These are phyloP conservation scores for Ceriops decandra DNA, from an alignment of 345 rosid species.

Conservation along the genomic window DNA sequence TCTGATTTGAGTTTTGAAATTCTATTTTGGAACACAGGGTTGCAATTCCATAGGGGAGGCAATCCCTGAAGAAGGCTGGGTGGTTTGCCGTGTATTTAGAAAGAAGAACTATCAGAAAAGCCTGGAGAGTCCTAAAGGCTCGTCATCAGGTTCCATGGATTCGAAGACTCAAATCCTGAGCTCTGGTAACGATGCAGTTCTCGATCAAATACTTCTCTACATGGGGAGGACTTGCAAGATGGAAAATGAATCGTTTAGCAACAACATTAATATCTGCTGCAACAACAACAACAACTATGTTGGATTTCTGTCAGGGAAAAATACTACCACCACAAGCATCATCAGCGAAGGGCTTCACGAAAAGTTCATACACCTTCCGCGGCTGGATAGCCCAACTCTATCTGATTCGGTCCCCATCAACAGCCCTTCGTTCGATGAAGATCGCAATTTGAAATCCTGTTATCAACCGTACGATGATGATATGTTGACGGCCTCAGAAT, in stretches of 20 bases:
- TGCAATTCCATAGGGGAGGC: constrained; percentile 46
- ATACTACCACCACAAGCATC: constrained; percentile 19
- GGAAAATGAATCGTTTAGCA: constrained; percentile 37
- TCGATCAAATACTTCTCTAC: constrained; percentile 64
- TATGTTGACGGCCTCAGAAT: constrained; percentile 21
- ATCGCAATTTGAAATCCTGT: constrained; percentile 19
- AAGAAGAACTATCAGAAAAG: constrained; percentile 88
- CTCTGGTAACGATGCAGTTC: constrained; percentile 37
- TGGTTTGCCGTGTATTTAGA: constrained; percentile 86
- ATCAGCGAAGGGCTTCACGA: constrained; percentile 28
- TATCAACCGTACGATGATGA: constrained; percentile 42
- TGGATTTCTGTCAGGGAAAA: constrained; percentile 19
- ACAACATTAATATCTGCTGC: constrained; percentile 14
- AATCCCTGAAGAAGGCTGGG: constrained; percentile 88
- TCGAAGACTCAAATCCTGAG: constrained; percentile 39
- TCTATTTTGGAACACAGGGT: constrained; percentile 16
- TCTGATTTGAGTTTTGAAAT: too few species aligned
- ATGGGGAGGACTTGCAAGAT: constrained; percentile 67
- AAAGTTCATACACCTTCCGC: constrained; percentile 66
- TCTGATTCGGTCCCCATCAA: constrained; percentile 21
- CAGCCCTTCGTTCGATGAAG: constrained; percentile 19
- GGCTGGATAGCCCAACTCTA: constrained; percentile 56
- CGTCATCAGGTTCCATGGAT: constrained; percentile 42
- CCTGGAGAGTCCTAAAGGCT: constrained; percentile 62
- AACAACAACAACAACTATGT: constrained; percentile 9